Percentiles rank a stretch among this genome's conserved stretches.
These are phyloP conservation scores for Alternaria arbusti DNA, from an alignment of 2,329 filamentous ascomycete genomes.

Conservation along the genomic window DNA sequence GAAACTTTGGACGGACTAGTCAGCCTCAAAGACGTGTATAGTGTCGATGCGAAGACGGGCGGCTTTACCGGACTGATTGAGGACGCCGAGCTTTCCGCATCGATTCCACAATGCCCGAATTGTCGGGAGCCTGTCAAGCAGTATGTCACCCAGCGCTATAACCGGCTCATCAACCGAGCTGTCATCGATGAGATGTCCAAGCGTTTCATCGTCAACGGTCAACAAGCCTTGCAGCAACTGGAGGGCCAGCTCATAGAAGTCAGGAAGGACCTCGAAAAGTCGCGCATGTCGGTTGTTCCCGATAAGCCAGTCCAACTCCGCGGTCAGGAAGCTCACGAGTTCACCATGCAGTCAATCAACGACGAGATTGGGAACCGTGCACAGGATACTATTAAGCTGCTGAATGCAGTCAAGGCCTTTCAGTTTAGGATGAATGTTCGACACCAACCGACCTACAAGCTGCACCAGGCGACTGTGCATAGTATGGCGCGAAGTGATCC, in stretches of 20 bases:
- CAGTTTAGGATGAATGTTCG: conserved; percentile 27
- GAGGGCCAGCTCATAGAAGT: conserved; percentile 21
- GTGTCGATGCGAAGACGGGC: conserved; percentile 15
- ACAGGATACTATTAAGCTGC: conserved; percentile 12
- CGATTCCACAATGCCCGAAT: conserved; percentile 41
- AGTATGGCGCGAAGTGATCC: conserved; percentile 12
- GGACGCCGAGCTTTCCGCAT: conserved; percentile 24
- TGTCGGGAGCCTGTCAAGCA: conserved; percentile 44
- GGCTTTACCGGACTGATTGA: conserved; percentile 34
- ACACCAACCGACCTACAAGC: conserved; percentile 49
- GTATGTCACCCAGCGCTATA: conserved; percentile 46
- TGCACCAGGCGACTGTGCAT: conserved; percentile 47
- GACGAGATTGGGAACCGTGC: conserved; percentile 22
- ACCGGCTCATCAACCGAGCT: conserved; percentile 46
- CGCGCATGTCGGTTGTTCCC: conserved; percentile 9
- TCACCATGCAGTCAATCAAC: conserved; percentile 5
- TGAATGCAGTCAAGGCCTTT: conserved; percentile 28
- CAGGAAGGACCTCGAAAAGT: conserved; percentile 23
- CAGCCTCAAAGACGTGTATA: conserved; percentile 35
- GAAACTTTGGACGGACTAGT: conserved; percentile 40
- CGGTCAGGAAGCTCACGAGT: background rate
- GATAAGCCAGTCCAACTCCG: background rate
- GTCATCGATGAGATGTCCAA: conserved; percentile 50
- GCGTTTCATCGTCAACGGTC: conserved; percentile 42
- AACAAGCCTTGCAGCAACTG: conserved; percentile 34